A percentile compares a stretch with the other conserved stretches of the same genome.
These are phyloP conservation scores for Biscogniauxia marginata DNA, from an alignment of 2,329 filamentous ascomycete genomes.

Conservation along the genomic window DNA sequence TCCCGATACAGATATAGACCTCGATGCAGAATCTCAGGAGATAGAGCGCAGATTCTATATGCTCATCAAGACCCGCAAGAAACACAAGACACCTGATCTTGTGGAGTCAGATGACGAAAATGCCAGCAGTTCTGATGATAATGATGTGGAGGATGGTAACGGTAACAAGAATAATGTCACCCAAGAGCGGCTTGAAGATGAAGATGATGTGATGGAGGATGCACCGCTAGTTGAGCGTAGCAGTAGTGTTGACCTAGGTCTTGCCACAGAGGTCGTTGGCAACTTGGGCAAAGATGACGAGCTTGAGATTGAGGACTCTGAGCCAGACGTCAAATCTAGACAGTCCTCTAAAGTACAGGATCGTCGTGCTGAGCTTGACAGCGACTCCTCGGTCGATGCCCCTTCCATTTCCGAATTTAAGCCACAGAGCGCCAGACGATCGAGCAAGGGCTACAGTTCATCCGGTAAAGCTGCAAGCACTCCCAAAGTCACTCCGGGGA, in stretches of 20 bases:
- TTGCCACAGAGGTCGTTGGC: slow-evolving; percentile 3
- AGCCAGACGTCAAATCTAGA: slow-evolving; percentile 13
- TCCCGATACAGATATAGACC: slow-evolving; percentile 19
- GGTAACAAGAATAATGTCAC: background rate
- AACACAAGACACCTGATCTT: slow-evolving; percentile 17
- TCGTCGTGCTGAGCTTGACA: background rate
- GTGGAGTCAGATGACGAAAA: slow-evolving; percentile 21
- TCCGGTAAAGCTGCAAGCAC: slow-evolving; percentile 1
- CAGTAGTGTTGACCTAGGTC: slow-evolving; percentile 21
- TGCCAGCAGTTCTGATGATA: slow-evolving; percentile 14
- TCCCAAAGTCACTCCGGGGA: background rate
- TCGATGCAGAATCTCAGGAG: slow-evolving; percentile 23
- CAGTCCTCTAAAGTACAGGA: background rate
- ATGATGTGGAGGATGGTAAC: slow-evolving; percentile 10
- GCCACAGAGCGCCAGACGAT: background rate
- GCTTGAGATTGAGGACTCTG: slow-evolving; percentile 22
- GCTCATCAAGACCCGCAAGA: slow-evolving; percentile 14
- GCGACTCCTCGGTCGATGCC: slow-evolving; percentile 4
- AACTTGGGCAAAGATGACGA: slow-evolving; percentile 4
- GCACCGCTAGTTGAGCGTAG: slow-evolving; percentile 1
- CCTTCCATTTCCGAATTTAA: slow-evolving; percentile 9
- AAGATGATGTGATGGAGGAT: slow-evolving; percentile 6
- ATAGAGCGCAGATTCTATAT: slow-evolving; percentile 25
- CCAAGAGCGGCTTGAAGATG: slow-evolving; percentile 3
- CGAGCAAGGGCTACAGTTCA: slow-evolving; percentile 5